Conservation (phyloP, 2,329 filamentous ascomycete species). For the Arthroderma sp. region DNA sequence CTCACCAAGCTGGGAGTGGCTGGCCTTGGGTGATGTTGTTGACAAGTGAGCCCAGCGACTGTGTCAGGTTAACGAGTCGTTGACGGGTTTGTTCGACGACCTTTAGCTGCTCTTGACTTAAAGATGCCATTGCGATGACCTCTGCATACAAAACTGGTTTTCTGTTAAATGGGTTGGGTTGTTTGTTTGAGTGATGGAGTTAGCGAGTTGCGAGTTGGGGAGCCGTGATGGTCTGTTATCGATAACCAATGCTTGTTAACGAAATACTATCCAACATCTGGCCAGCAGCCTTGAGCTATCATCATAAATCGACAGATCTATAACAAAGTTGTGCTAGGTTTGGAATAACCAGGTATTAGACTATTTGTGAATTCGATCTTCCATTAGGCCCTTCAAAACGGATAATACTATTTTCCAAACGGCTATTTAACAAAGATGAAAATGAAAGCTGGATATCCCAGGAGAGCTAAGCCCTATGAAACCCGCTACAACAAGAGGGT, state of each 20-base stretch:
- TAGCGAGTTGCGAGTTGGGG: too few species aligned
- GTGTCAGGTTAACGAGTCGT: slow-evolving; percentile 55
- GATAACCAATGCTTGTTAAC: background rate
- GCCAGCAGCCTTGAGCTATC: too few species aligned
- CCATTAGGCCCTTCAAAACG: background rate
- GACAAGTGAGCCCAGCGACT: slow-evolving; percentile 54
- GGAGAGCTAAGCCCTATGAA: background rate
- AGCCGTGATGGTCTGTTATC: background rate
- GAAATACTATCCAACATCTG: too few species aligned
- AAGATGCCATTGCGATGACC: slow-evolving; percentile 25
- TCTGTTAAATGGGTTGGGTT: background rate
- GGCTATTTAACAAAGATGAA: background rate
- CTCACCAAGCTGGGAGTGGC: slow-evolving; percentile 56
- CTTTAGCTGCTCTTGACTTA: slow-evolving; percentile 40
- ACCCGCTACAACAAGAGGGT: background rate
- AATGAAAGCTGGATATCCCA: background rate
- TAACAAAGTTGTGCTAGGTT: too few species aligned
- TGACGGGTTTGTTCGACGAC: slow-evolving; percentile 59
- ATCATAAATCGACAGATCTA: too few species aligned
- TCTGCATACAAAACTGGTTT: background rate
- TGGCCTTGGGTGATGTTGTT: slow-evolving; percentile 49
- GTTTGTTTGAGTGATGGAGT: background rate
- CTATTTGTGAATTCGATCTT: background rate
- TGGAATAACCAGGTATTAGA: background rate
- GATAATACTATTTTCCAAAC: background rate